Evolutionary conservation across 495 filamentous ascomycete genomes (phyloP), one percentile per base, ranked within the genome.

Genomic region (Podospora comata): DNA sequence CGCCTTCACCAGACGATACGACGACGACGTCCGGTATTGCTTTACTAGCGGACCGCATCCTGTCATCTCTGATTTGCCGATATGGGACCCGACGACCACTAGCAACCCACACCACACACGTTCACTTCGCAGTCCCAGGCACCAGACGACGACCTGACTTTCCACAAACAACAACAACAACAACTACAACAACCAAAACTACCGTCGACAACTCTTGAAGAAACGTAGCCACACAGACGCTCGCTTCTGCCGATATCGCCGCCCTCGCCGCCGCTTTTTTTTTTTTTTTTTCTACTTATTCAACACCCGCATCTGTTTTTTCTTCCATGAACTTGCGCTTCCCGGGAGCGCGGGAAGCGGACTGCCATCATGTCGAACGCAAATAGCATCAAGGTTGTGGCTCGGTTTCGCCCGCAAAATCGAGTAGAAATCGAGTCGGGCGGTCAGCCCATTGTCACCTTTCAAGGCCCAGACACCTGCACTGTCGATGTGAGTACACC

Each of bases 341-440:
- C 77, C 79, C 75, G 65, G 60, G 60, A 71, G 75, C 73, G 73
- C 77, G 64, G 67, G 69, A 72, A 77, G 70, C 71, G 72, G 72
- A 74, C 68, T 71, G 71, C 72, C 79, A 77, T 67, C 73, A 85
- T 84, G 82, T 80, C 82, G 58, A 77, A 78, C 76, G 79, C 80
- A 75, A 87, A 86, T 76, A 87, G 82, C 70, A 87, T 86, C 83
- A 86, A 85, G 82, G 95, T 99, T 75, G 93, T 99, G 79, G 95
- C 94, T 81, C 92, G 95, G 73, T 99, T 99, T 81, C 90, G 95
- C 70, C 95, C 95, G 70, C 94, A 97, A 79, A 99, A 99, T 83
- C 93, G 91, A 78, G 83, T 93, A 71, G 95, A 99, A 81, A 84
- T 95, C 72, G 85, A 89, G 67, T 92, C 89, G 67, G 96, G 95